Percentiles rank a stretch among this genome's conserved stretches.
Evolutionary conservation across 441 rosid species (phyloP).

Genomic region (Brassica balearica): DNA sequence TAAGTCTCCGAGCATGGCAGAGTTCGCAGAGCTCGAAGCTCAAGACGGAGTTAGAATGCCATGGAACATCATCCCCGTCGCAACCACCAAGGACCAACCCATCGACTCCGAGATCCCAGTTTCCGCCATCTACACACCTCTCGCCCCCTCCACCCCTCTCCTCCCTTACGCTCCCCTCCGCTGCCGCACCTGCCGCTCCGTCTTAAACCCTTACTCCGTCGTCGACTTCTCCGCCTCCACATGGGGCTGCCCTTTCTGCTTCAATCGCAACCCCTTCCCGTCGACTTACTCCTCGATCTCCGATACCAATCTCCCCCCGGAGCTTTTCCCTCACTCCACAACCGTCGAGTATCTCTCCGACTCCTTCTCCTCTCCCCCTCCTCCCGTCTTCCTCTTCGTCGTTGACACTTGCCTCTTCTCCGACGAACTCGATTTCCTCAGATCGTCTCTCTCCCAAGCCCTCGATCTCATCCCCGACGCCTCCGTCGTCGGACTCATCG

Average conservation of each 20-base stretch:
- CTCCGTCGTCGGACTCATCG: constrained; percentile 77
- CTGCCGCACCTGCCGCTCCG: constrained; percentile 85
- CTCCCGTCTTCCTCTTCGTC: constrained; percentile 78
- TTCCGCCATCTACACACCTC: constrained; percentile 81
- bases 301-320: constrained; percentile 82
- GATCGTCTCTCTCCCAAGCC: constrained; percentile 80
- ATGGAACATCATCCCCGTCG: constrained; percentile 88
- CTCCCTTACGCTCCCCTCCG: constrained; percentile 90
- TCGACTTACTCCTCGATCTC: constrained; percentile 70
- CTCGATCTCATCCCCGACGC: constrained; percentile 71
- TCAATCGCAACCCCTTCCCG: constrained; percentile 84
- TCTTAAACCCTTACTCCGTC: constrained; percentile 81
- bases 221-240: constrained; percentile 79
- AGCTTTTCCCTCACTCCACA: constrained; percentile 86
- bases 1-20: constrained; percentile 55
- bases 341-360: constrained; percentile 73
- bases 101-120: constrained; percentile 76
- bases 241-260: constrained; percentile 95
- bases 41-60: constrained; percentile 91
- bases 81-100: constrained; percentile 63
- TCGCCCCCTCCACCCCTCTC: constrained; percentile 58
- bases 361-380: constrained; percentile 50
- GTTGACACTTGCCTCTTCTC: constrained; percentile 83
- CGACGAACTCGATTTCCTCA: constrained; percentile 81
- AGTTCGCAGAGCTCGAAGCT: constrained; percentile 77